Evolutionary conservation across 2,329 filamentous ascomycete genomes (phyloP), one percentile per base, ranked within the genome.

Genomic region (Arthrinium puccinioides): DNA sequence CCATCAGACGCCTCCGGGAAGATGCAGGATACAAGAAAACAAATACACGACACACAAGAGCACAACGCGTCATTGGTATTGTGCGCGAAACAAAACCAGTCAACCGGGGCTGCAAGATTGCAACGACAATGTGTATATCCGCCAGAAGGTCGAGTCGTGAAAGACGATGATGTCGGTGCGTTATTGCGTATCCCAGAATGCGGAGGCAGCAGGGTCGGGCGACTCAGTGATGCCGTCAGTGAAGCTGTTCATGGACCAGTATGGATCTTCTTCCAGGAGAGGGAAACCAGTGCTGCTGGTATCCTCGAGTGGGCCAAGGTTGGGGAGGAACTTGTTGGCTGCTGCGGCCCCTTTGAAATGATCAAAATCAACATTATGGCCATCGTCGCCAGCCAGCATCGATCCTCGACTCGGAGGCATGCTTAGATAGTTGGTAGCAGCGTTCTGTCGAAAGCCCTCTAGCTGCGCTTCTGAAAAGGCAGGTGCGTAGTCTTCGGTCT

Each of bases 401-500:
- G 42, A 35, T 10, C 39, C 29, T 36, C 61, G 57, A 32, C 53
- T 58, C 32, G 72, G 68, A 21, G 72, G 59, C 21, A 76, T 55
- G 19, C 61, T 60, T 25, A 72, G 52, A 44, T 65, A 69, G 41
- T 62, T 72, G 46, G 66, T 69, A 37, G 69, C 59, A 15, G 64
- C 60, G 40, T 64, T 69, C 35, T 68, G 66, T 39, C 70, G 61
- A 43, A 71, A 71, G 32, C 69, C 64, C 43, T 72, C 71, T 23
- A 44, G 67, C 62, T 44, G 67, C 61, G 35, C 61, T 26, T 63
- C 62, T 20, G 67, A 60, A 37, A 62, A 61, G 27, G 63, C 57
- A 16, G 60, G 58, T 18, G 62, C 55, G 34, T 71, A 70, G 46
- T 82, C 79, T 43, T 82, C 79, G 5, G 76, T 76, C 53, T 82